These are phyloP conservation scores for Hanseniaspora pseudoguilliermondii DNA, from an alignment of 805 yeast species.

Conservation along the genomic window DNA sequence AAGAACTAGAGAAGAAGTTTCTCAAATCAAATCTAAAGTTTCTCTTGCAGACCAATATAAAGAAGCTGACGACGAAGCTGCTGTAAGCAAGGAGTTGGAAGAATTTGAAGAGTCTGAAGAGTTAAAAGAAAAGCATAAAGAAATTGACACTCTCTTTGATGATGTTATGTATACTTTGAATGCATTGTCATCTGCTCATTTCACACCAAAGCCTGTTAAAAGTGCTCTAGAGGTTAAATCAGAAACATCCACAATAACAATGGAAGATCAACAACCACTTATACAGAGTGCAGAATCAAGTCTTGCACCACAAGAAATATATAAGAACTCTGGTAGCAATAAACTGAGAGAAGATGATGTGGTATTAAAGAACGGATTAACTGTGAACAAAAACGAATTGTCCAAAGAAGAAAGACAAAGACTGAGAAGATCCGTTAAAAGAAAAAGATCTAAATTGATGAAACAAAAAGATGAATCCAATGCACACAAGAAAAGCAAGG, in stretches of 20 bases:
- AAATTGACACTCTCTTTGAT: slow-evolving; percentile 53
- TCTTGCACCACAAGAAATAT: slow-evolving; percentile 92
- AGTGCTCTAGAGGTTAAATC: slow-evolving; percentile 70
- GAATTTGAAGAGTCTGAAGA: slow-evolving; percentile 47
- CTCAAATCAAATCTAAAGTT: slow-evolving; percentile 72
- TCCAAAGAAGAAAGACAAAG: slow-evolving; percentile 76
- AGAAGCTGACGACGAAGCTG: slow-evolving; percentile 67
- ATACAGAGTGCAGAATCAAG: slow-evolving; percentile 59
- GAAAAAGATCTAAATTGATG: slow-evolving; percentile 53
- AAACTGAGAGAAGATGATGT: slow-evolving; percentile 46
- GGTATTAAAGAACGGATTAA: slow-evolving; percentile 60
- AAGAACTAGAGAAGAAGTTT: slow-evolving; percentile 47
- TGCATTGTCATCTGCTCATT: slow-evolving; percentile 86
- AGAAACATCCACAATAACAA: slow-evolving; percentile 64
- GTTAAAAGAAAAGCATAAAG: slow-evolving; percentile 60
- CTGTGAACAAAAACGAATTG: slow-evolving; percentile 70
- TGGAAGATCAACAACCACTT: slow-evolving; percentile 96
- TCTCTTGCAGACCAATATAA: slow-evolving; percentile 76
- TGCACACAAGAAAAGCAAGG: slow-evolving; percentile 37
- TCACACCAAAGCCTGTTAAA: slow-evolving; percentile 79
- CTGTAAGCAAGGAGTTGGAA: slow-evolving; percentile 23
- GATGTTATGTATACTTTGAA: slow-evolving; percentile 62
- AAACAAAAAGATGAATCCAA: slow-evolving; percentile 19
- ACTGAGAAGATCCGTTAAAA: slow-evolving; percentile 73
- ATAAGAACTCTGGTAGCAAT: slow-evolving; percentile 34